Conservation (phyloP, 495 filamentous ascomycete genomes). For the Melanomma pulvis-pyrius region DNA sequence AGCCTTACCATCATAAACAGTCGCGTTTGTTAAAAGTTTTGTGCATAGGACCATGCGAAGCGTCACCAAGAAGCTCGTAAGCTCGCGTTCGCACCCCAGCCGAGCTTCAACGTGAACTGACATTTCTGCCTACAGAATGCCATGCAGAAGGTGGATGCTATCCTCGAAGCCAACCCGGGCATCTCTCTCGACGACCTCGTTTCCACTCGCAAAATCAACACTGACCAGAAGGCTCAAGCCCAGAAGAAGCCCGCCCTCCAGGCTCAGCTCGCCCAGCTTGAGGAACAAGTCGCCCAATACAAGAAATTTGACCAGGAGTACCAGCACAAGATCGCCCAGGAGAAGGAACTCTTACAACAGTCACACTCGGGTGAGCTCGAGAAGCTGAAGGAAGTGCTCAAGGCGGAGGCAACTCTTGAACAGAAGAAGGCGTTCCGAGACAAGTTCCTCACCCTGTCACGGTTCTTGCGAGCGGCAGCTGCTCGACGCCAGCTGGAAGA, state of each 20-base stretch:
- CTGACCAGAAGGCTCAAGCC: conserved; percentile 85
- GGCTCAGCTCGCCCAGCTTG: conserved; percentile 69
- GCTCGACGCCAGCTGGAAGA: conserved; percentile 63
- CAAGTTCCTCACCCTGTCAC: conserved; percentile 48
- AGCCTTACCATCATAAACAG: neutral
- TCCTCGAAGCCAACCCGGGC: conserved; percentile 74
- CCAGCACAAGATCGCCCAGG: conserved; percentile 63
- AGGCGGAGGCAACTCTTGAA: conserved; percentile 61
- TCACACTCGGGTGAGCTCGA: conserved; percentile 70
- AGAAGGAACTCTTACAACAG: conserved; percentile 75
- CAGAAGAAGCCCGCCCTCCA: conserved; percentile 88
- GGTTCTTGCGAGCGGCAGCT: conserved; percentile 55
- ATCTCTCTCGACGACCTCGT: conserved; percentile 86
- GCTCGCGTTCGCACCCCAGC: conserved; percentile 40
- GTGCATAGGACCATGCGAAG: conserved; percentile 75
- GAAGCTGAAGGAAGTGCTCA: conserved; percentile 59
- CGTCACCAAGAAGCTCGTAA: conserved; percentile 83
- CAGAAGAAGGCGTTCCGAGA: conserved; percentile 57
- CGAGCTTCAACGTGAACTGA: conserved; percentile 15
- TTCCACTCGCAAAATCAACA: conserved; percentile 79
- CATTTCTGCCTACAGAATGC: conserved; percentile 59
- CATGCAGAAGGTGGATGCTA: conserved; percentile 73
- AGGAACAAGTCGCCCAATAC: conserved; percentile 82
- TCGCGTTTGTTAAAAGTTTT: conserved; percentile 1
- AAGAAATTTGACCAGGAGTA: conserved; percentile 81